Conservation (phyloP, 371 early-diverging fungal species). For the Sporodiniella umbellata region DNA sequence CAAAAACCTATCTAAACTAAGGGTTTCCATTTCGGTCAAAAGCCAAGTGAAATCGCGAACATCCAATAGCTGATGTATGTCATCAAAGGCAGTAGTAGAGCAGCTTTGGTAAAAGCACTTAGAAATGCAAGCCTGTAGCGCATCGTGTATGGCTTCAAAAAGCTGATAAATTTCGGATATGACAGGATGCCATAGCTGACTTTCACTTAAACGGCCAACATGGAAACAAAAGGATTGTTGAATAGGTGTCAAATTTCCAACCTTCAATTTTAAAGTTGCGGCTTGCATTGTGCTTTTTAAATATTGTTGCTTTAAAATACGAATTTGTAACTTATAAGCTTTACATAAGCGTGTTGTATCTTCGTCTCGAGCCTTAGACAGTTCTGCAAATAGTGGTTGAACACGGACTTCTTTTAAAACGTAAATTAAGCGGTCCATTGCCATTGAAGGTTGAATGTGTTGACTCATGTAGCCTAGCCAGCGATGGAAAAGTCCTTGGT, state of each 20-base stretch:
- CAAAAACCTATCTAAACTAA: slow-evolving; percentile 58
- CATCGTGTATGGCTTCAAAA: slow-evolving; percentile 28
- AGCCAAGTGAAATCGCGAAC: slow-evolving; percentile 60
- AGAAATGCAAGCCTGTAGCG: slow-evolving; percentile 35
- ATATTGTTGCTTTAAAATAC: slow-evolving; percentile 33
- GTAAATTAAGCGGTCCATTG: slow-evolving; percentile 20
- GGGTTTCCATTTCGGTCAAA: slow-evolving; percentile 37
- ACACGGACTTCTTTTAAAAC: slow-evolving; percentile 21
- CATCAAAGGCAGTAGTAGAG: slow-evolving; percentile 20
- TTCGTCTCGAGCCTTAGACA: slow-evolving; percentile 8
- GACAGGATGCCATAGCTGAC: slow-evolving; percentile 48
- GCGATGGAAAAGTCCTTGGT: slow-evolving; percentile 42
- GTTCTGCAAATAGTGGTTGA: slow-evolving; percentile 26
- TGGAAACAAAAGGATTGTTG: slow-evolving; percentile 54
- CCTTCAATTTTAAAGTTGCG: slow-evolving; percentile 33
- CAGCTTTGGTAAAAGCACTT: slow-evolving; percentile 21
- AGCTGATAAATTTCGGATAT: slow-evolving; percentile 46
- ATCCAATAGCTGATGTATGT: slow-evolving; percentile 52
- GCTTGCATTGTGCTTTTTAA: slow-evolving; percentile 23
- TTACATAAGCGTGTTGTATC: slow-evolving; percentile 11
- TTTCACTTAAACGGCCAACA: slow-evolving; percentile 41
- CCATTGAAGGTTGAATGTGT: slow-evolving; percentile 14
- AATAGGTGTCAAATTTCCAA: slow-evolving; percentile 41
- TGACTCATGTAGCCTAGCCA: slow-evolving; percentile 54
- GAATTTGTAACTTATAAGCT: slow-evolving; percentile 33